Evolutionary conservation across 202 grass and related monocot genomes (phyloP).

Genomic region (Bolboschoenoplectus hybrid): DNA sequence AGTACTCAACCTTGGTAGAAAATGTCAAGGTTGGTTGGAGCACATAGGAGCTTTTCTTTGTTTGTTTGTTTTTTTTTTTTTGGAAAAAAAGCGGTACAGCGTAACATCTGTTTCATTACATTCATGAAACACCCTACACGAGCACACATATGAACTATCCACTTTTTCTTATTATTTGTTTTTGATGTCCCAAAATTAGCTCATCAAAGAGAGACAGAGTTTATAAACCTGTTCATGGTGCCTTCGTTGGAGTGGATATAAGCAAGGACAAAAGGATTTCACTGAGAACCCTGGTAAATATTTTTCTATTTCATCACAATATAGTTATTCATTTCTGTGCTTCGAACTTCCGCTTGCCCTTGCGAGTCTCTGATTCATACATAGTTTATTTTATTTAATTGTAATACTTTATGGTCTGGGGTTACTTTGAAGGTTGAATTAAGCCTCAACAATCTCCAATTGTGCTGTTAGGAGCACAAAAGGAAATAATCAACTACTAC

Average conservation of each 20-base stretch:
- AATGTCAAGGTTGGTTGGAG: neutral
- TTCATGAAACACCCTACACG: no score
- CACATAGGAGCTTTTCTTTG: neutral
- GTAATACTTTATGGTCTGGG: neutral
- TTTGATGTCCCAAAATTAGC: slow-evolving; percentile 34
- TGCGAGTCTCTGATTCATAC: neutral
- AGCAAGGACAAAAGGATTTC: slow-evolving; percentile 49
- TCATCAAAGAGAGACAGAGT: slow-evolving; percentile 50
- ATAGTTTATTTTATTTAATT: neutral
- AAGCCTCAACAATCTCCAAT: neutral
- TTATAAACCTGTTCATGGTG: slow-evolving; percentile 68
- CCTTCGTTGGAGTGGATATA: slow-evolving; percentile 71
- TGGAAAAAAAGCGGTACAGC: no score
- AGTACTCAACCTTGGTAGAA: neutral
- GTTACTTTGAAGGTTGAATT: neutral
- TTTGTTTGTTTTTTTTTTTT: no score
- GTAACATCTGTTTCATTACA: no score
- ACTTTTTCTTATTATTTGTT: neutral
- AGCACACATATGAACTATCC: neutral
- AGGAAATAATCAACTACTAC: neutral
- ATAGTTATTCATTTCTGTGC: slow-evolving; percentile 5
- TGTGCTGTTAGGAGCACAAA: neutral
- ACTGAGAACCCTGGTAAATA: slow-evolving; percentile 69
- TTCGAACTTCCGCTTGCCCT: neutral
- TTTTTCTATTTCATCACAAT: neutral